Percentiles rank a stretch among this genome's conserved stretches.
Evolutionary conservation across 2,329 filamentous ascomycete species (phyloP).

Genomic region (Colletotrichum musae): DNA sequence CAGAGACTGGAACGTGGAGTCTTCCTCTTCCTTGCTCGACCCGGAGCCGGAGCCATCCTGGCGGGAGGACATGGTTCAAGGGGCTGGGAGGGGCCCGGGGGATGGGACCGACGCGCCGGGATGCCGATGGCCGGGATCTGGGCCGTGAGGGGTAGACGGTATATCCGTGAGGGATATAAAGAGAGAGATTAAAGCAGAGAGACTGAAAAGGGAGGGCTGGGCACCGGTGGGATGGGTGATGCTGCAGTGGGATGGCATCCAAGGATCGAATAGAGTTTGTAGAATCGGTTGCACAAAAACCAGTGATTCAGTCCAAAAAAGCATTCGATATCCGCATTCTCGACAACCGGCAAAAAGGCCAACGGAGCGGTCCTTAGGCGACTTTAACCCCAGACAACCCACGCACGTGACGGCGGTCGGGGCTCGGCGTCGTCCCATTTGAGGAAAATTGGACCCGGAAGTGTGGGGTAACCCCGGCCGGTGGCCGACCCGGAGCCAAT

Average conservation of each 20-base stretch:
- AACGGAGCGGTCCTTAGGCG: conserved; percentile 6
- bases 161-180: no score
- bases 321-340: conserved; percentile 11
- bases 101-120: conserved; percentile 33
- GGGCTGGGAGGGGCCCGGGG: background rate
- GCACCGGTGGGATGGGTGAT: background rate
- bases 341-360: background rate
- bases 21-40: background rate
- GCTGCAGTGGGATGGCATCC: background rate
- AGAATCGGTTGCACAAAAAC: background rate
- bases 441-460: conserved; percentile 37
- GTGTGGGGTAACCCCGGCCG: conserved; percentile 37
- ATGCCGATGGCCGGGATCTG: conserved; percentile 15
- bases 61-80: conserved; percentile 17
- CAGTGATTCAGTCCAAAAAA: background rate
- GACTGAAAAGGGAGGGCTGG: no score
- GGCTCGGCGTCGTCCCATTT: conserved; percentile 34
- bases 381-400: conserved; percentile 40
- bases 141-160: no score
- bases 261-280: background rate
- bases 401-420: conserved; percentile 19
- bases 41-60: conserved; percentile 11
- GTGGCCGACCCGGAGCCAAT: conserved; percentile 27
- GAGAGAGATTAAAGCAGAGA: no score
- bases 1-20: conserved; percentile 8